Evolutionary conservation across 345 rosid genomes (phyloP).

Genomic region (Cardamine occulta): DNA sequence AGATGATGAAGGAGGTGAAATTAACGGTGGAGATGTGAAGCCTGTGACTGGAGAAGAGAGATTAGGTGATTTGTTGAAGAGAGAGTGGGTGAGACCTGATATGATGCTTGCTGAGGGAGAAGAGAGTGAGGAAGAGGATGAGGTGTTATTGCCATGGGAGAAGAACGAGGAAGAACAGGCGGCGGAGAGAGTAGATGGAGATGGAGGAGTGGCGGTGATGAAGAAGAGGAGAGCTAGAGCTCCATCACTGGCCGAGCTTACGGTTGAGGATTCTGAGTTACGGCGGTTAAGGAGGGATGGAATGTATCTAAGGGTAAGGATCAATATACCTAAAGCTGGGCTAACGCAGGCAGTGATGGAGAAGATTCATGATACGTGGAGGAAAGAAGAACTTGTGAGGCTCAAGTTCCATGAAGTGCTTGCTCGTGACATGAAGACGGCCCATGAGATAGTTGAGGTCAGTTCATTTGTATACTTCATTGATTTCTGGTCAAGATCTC

Average conservation of each 20-base stretch:
- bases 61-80: conserved; percentile 71
- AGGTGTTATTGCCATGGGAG: conserved; percentile 71
- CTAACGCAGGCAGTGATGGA: conserved; percentile 76
- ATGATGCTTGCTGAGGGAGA: conserved; percentile 55
- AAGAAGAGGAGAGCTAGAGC: conserved; percentile 63
- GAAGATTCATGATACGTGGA: conserved; percentile 93
- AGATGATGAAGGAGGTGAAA: conserved; percentile 41
- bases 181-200: conserved; percentile 39
- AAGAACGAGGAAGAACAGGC: conserved; percentile 49
- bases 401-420: conserved; percentile 95
- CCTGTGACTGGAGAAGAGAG: conserved; percentile 79
- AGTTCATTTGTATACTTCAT: conserved; percentile 21
- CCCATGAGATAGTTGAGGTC: conserved; percentile 94
- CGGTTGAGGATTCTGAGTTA: conserved; percentile 85
- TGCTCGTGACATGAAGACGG: conserved; percentile 92
- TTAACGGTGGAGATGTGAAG: conserved; percentile 26
- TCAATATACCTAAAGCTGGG: conserved; percentile 89
- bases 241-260: conserved; percentile 89
- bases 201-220: conserved; percentile 45
- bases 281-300: conserved; percentile 78
- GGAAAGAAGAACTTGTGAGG: conserved; percentile 90
- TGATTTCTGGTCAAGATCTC: conserved; percentile 12
- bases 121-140: conserved; percentile 46
- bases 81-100: conserved; percentile 94
- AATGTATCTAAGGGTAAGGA: conserved; percentile 80